phyloP scores from a whole-genome alignment of 148 eudicot species.

The Talinum fruticosum region DNA sequence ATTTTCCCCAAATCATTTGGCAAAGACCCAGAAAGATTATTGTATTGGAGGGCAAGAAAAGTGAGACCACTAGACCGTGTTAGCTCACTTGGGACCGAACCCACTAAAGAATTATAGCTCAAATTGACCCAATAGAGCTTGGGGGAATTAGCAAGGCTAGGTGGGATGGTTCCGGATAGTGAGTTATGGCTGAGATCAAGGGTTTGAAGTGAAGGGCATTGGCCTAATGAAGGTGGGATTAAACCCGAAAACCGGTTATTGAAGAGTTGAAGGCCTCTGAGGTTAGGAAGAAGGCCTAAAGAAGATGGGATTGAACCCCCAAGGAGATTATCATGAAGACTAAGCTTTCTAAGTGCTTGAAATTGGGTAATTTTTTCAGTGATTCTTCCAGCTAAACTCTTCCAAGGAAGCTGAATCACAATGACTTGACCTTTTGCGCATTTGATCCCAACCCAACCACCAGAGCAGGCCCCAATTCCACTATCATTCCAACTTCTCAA shows the following conservation, averaged over 20 bases:
- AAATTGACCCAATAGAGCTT: conserved; percentile 67
- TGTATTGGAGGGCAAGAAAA: conserved; percentile 50
- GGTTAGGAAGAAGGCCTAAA: conserved; percentile 63
- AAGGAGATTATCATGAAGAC: conserved; percentile 72
- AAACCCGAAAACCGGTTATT: conserved; percentile 66
- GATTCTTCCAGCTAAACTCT: conserved; percentile 54
- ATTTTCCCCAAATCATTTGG: conserved; percentile 48
- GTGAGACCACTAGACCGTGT: conserved; percentile 41
- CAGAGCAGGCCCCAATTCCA: conserved; percentile 70
- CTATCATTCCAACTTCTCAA: conserved; percentile 68
- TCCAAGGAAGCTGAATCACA: conserved; percentile 87
- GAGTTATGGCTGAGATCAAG: conserved; percentile 63
- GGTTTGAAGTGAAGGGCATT: conserved; percentile 57
- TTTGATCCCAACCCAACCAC: conserved; percentile 77
- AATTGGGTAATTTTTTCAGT: conserved; percentile 58
- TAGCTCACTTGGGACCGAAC: conserved; percentile 52
- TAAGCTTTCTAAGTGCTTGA: conserved; percentile 74
- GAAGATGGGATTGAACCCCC: conserved; percentile 60
- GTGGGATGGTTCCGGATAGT: conserved; percentile 55
- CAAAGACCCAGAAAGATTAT: conserved; percentile 55
- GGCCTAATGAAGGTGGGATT: conserved; percentile 63
- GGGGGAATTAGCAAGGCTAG: conserved; percentile 48
- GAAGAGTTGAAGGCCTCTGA: conserved; percentile 75
- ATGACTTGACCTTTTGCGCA: conserved; percentile 90
- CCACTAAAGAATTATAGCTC: conserved; percentile 61